Base-by-base conservation (phyloP, 225 moss, liverwort and hornwort species). In the Asterella californica region DNA sequence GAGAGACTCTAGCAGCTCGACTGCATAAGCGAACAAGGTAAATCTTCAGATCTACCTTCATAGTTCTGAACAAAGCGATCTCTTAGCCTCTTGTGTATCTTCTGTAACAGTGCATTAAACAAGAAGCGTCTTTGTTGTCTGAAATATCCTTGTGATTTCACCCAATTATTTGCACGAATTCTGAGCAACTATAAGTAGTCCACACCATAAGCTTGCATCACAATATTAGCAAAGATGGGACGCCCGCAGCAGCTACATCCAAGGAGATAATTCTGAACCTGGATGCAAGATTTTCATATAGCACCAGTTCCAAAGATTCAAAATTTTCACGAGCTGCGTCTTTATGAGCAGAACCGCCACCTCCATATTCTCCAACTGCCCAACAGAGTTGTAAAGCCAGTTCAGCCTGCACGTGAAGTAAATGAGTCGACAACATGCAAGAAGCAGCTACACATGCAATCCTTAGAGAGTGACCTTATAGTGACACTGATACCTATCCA, bases 361-460 rank as follows among this genome's bases (percentile, higher is more conserved):
- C 95, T 25, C 95, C 97, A 83, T 99, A 90, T 85, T 99, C 97
- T 79, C 97, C 97, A 65, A 95, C 92, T 80, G 93, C 95, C 97
- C 97, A 99, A 76, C 95, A 95, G 59, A 99, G 88, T 77, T 99
- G 97, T 36, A 95, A 83, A 25, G 93, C 97, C 73, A 99, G 86
- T 76, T 99, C 97, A 65, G 89, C 91, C 97, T 97, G 92, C 33
- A 34, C 15, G 45, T 79, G 38, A 42, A 5, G 0, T 10, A 33
- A 10, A 17, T 71, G 18, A 53, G 19, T 74, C 33, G 42, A 59
- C n/a, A 34, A 78, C 53, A 64, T 60, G 9, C 27, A 70, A 10
- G 30, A 11, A 59, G 34, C 72, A 64, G 22, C 62, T 6, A 6
- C 69, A 73, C 22, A 50, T 2, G 50, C 0, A 73, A 27, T 11